Percentiles rank a stretch among this genome's conserved stretches.
Evolutionary conservation across 2,329 filamentous ascomycete genomes (phyloP).

Genomic region (Chrysosphaeria jannelii): DNA sequence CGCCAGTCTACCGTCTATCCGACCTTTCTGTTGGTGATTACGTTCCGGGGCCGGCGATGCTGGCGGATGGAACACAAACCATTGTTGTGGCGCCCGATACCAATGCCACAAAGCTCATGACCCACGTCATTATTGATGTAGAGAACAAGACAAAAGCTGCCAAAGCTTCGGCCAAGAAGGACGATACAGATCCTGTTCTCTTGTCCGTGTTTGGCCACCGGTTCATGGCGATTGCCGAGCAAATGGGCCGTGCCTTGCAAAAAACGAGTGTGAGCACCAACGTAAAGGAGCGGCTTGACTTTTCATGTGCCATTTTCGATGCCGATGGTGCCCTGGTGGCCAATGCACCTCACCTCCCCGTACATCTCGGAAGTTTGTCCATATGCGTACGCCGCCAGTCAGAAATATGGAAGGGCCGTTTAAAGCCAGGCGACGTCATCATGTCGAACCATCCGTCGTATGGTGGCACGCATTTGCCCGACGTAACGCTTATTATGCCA

Average conservation of each 20-base stretch:
- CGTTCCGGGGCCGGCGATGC: constrained; percentile 52
- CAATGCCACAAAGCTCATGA: constrained; percentile 48
- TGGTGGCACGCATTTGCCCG: constrained; percentile 56
- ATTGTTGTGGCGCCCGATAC: constrained; percentile 65
- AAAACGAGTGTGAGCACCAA: constrained; percentile 3
- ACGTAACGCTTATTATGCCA: constrained; percentile 56
- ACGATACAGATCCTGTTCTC: constrained; percentile 39
- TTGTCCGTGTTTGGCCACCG: constrained; percentile 3
- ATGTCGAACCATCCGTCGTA: constrained; percentile 66
- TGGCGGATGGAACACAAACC: constrained; percentile 70
- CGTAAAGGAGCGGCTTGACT: constrained; percentile 3
- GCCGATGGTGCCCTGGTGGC: constrained; percentile 45
- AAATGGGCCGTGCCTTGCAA: constrained; percentile 3
- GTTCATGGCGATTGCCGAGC: constrained; percentile 3
- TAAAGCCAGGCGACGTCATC: constrained; percentile 53
- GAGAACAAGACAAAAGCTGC: constrained; percentile 12
- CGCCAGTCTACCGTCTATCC: constrained; percentile 56
- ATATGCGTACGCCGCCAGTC: constrained; percentile 55
- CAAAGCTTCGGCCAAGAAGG: constrained; percentile 9
- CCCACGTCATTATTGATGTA: constrained; percentile 71
- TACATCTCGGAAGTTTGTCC: constrained; percentile 63
- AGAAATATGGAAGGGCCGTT: constrained; percentile 47
- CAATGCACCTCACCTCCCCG: constrained; percentile 53
- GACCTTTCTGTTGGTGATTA: constrained; percentile 42
- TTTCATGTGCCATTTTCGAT: constrained; percentile 56